Percentiles rank a stretch among this genome's conserved stretches.
These are phyloP conservation scores for Xylaria sp. DNA, from an alignment of 2,329 filamentous ascomycete genomes.

Conservation along the genomic window DNA sequence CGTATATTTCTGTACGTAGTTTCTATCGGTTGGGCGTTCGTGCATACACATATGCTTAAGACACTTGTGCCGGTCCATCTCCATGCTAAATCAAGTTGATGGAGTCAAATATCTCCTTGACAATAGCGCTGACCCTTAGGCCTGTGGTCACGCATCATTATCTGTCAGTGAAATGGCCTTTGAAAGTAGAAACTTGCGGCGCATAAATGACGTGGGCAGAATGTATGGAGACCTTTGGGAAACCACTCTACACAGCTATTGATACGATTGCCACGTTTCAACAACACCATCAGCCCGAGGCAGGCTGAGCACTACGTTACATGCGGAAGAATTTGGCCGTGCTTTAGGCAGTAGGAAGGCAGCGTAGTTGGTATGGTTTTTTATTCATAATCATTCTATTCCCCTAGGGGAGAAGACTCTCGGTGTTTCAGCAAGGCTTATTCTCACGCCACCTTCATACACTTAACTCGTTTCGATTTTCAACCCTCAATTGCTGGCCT, in stretches of 20 bases:
- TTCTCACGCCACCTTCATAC: background rate
- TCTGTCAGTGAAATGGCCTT: background rate
- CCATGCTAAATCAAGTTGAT: background rate
- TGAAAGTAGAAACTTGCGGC: background rate
- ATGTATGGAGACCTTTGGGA: conserved; percentile 5
- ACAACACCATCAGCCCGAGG: background rate
- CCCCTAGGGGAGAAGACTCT: background rate
- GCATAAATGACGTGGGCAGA: background rate
- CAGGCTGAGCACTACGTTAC: background rate
- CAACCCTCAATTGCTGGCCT: background rate
- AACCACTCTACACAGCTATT: background rate
- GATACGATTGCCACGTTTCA: background rate
- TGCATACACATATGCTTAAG: conserved; percentile 1
- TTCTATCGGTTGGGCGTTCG: background rate
- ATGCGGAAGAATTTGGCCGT: background rate
- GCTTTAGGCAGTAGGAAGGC: background rate
- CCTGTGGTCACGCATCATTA: background rate
- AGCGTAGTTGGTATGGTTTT: background rate
- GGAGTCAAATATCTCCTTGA: background rate
- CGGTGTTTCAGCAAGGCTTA: background rate
- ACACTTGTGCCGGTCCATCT: background rate
- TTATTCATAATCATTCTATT: background rate
- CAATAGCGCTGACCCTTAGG: background rate
- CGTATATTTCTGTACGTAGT: background rate
- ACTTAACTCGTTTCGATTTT: background rate